These are phyloP conservation scores for Solanum paucissectum DNA, from an alignment of 257 asterid species.

Conservation along the genomic window DNA sequence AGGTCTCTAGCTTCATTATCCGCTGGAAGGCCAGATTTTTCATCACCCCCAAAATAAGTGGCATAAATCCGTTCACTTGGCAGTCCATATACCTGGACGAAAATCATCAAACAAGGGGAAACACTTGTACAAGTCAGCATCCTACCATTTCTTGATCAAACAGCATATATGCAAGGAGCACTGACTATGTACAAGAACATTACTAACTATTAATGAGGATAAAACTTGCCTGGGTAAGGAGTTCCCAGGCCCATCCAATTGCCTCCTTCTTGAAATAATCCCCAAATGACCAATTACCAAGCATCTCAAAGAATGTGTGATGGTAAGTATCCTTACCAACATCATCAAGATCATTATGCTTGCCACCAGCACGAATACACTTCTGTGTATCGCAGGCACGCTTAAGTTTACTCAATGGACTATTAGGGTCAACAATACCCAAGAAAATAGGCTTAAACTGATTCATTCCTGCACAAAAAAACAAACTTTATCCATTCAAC, in stretches of 20 bases:
- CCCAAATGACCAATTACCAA: constrained; percentile 97
- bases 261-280: constrained; percentile 89
- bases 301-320: constrained; percentile 98
- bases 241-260: constrained; percentile 94
- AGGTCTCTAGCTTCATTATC: constrained; percentile 71
- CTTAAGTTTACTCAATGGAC: constrained; percentile 64
- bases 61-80: constrained; percentile 72
- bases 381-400: constrained; percentile 99
- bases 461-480: constrained; percentile 62
- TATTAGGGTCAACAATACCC: constrained; percentile 88
- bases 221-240: constrained; percentile 62
- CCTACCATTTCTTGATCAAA: neutral
- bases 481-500: neutral
- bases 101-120: neutral
- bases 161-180: neutral
- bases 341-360: constrained; percentile 94
- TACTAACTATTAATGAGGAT: neutral
- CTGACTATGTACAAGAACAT: neutral
- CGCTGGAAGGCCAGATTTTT: constrained; percentile 77
- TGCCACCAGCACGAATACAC: constrained; percentile 98
- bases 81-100: constrained; percentile 48
- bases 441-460: constrained; percentile 93
- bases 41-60: constrained; percentile 97
- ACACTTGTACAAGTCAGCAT: neutral
- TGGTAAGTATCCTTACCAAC: constrained; percentile 99